These are phyloP conservation scores for Lachancea sp. DNA, from an alignment of 805 yeast species.

Conservation along the genomic window DNA sequence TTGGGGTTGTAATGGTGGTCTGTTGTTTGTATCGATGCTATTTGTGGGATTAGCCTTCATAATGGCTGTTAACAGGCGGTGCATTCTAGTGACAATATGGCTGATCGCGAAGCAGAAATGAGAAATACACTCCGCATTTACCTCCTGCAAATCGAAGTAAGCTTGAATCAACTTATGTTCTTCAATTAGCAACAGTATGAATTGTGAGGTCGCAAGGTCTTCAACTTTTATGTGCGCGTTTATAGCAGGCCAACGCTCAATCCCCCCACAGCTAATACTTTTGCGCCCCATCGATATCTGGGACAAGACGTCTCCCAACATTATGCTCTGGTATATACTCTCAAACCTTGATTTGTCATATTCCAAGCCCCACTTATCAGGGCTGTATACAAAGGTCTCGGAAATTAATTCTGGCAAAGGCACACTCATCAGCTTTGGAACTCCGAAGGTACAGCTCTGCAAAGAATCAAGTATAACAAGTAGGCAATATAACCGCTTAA, in stretches of 20 bases:
- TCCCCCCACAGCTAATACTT: constrained; percentile 8
- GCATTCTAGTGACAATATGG: constrained; percentile 19
- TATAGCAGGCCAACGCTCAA: not conserved
- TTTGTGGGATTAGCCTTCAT: constrained; percentile 30
- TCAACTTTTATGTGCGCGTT: not conserved
- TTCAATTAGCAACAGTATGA: constrained; percentile 17
- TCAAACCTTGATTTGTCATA: constrained; percentile 19
- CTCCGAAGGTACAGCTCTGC: constrained; percentile 48
- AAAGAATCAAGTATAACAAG: constrained; percentile 46
- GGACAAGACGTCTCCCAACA: constrained; percentile 24
- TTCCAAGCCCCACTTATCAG: constrained; percentile 28
- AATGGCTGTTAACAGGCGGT: constrained; percentile 21
- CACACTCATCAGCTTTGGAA: constrained; percentile 33
- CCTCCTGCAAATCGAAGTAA: constrained; percentile 14
- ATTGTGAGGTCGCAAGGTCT: constrained; percentile 7
- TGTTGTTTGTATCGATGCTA: constrained; percentile 20
- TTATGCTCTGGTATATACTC: constrained; percentile 22
- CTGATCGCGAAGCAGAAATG: constrained; percentile 20
- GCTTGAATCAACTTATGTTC: constrained; percentile 18
- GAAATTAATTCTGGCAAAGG: constrained; percentile 20
- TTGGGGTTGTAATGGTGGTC: constrained; percentile 2
- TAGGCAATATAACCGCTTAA: constrained; percentile 42
- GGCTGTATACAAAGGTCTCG: constrained; percentile 12
- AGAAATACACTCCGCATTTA: constrained; percentile 4
- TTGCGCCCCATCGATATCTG: constrained; percentile 23